A percentile compares a stretch with the other conserved stretches of the same genome.
Conservation (phyloP, 108 stramenopile genomes). For the Nitzschia putrida region DNA sequence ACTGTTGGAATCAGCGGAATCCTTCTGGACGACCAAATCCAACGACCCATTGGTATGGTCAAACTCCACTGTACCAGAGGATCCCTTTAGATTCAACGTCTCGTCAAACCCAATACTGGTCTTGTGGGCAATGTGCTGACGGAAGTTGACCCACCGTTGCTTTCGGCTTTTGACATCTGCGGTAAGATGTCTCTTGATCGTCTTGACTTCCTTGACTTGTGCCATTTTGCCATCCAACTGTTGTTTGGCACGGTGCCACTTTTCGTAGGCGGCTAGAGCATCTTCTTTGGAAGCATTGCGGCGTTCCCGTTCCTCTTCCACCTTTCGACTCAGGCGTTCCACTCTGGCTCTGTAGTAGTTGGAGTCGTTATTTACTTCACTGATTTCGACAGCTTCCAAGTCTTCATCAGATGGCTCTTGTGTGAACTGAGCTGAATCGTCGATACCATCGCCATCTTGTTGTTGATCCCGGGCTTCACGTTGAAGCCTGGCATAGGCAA, state of each 20-base stretch:
- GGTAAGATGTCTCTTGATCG: slow-evolving; percentile 31
- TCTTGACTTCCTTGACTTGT: slow-evolving; percentile 53
- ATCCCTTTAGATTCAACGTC: slow-evolving; percentile 77
- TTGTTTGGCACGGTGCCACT: slow-evolving; percentile 64
- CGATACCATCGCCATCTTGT: slow-evolving; percentile 5
- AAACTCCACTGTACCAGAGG: slow-evolving; percentile 71
- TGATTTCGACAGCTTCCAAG: slow-evolving; percentile 61
- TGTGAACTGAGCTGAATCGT: slow-evolving; percentile 13
- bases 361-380: slow-evolving; percentile 23
- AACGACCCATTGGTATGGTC: slow-evolving; percentile 64
- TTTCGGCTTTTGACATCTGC: slow-evolving; percentile 54
- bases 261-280: slow-evolving; percentile 63
- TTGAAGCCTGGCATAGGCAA: slow-evolving; percentile 6
- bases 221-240: slow-evolving; percentile 56
- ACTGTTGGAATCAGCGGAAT: slow-evolving; percentile 53
- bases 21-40: slow-evolving; percentile 75
- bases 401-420: slow-evolving; percentile 68
- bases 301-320: slow-evolving; percentile 63
- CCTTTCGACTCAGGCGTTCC: slow-evolving; percentile 38
- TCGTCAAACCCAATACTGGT: slow-evolving; percentile 74
- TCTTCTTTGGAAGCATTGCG: slow-evolving; percentile 57
- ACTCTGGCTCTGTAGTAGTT: slow-evolving; percentile 58
- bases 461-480: slow-evolving; percentile 25
- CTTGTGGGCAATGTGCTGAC: slow-evolving; percentile 56
- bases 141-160: slow-evolving; percentile 59